These are phyloP conservation scores for Ambrosia hybrid DNA, from an alignment of 140 eudicot species.

Conservation along the genomic window DNA sequence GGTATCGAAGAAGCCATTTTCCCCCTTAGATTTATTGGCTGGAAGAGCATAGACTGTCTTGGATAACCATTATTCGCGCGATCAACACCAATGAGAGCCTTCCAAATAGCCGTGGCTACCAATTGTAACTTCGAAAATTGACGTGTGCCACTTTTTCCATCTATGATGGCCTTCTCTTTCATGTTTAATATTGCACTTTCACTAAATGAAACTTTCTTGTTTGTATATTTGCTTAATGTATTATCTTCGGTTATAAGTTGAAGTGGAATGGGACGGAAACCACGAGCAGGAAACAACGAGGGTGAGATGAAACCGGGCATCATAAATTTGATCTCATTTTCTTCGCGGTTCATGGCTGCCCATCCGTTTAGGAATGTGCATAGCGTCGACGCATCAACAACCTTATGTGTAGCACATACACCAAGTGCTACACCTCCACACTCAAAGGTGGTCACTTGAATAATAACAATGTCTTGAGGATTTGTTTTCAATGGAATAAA, in stretches of 20 bases:
- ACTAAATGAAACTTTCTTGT: conserved; percentile 18
- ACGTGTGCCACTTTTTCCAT: neutral
- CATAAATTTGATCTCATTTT: neutral
- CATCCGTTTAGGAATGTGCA: conserved; percentile 27
- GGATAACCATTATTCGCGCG: neutral
- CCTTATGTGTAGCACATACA: conserved; percentile 33
- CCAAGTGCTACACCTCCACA: conserved; percentile 44
- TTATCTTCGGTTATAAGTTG: neutral
- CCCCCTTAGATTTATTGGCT: conserved; percentile 34
- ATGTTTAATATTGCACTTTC: conserved; percentile 21
- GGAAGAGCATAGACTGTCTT: conserved; percentile 18
- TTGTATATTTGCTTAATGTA: neutral
- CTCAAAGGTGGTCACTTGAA: neutral
- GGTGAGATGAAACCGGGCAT: conserved; percentile 15
- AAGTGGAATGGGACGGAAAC: neutral
- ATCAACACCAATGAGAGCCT: conserved; percentile 18
- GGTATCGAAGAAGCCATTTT: conserved; percentile 24
- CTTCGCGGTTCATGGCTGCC: conserved; percentile 3
- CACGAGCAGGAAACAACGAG: conserved; percentile 26
- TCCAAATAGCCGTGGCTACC: conserved; percentile 27
- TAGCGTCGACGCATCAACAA: conserved; percentile 14
- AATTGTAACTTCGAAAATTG: conserved; percentile 22
- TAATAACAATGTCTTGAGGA: neutral
- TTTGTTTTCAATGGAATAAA: neutral
- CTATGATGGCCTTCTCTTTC: neutral